These are phyloP conservation scores for Linum lewisii DNA, from an alignment of 345 rosid species.

Conservation along the genomic window DNA sequence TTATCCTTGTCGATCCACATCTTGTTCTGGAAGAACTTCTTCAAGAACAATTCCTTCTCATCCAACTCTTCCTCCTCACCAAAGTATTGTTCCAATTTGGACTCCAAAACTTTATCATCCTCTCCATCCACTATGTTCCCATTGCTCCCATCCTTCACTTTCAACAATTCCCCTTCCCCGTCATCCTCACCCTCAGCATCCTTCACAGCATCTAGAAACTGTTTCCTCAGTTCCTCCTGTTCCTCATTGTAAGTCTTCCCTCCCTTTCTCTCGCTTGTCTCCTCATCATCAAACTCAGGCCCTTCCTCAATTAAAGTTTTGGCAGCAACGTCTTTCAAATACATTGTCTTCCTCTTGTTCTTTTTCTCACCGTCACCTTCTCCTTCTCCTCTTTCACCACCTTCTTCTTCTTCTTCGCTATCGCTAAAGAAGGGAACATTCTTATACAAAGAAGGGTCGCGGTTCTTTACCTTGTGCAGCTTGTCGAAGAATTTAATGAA, in stretches of 20 bases:
- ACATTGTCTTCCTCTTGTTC: constrained; percentile 29
- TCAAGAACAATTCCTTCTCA: constrained; percentile 48
- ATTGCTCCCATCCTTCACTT: constrained; percentile 29
- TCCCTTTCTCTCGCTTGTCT: constrained; percentile 7
- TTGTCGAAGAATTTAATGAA: constrained; percentile 37
- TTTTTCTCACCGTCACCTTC: constrained; percentile 6
- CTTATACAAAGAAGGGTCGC: constrained; percentile 39
- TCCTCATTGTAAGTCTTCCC: constrained; percentile 42
- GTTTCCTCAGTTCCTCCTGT: constrained; percentile 51
- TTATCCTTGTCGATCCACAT: constrained; percentile 61
- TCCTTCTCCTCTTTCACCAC: constrained; percentile 16
- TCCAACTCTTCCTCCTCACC: constrained; percentile 38
- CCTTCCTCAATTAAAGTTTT: constrained; percentile 62
- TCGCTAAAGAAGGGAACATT: constrained; percentile 35
- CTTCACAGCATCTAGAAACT: constrained; percentile 36
- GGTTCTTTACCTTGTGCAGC: constrained; percentile 39
- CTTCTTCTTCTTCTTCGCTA: constrained; percentile 30
- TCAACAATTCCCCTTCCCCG: constrained; percentile 40
- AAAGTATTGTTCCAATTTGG: constrained; percentile 55
- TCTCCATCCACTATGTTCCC: constrained; percentile 20
- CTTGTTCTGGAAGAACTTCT: constrained; percentile 52
- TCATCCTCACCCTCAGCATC: constrained; percentile 26
- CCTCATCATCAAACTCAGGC: constrained; percentile 41
- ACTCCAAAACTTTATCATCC: constrained; percentile 23
- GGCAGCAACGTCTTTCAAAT: constrained; percentile 67